Conservation (phyloP, 768 basidiomycete genomes). For the Podaxis sp. region DNA sequence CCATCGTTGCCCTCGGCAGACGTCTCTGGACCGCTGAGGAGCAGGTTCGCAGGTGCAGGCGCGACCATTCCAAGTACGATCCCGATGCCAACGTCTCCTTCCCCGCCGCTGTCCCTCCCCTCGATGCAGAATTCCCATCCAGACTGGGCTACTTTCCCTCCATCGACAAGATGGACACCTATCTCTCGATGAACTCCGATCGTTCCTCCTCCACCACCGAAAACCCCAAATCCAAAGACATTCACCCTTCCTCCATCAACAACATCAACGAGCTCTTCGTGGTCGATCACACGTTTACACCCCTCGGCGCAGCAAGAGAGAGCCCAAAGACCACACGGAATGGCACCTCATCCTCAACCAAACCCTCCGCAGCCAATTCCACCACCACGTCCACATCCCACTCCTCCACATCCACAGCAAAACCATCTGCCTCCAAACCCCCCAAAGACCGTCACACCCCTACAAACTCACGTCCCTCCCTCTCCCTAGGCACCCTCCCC, state of each 20-base stretch:
- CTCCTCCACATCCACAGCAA: not conserved
- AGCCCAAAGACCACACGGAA: not conserved
- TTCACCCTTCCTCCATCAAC: not conserved
- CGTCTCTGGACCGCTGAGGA: conserved; percentile 60
- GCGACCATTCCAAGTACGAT: conserved; percentile 5
- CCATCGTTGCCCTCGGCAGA: conserved; percentile 46
- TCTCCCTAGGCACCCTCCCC: conserved; percentile 23
- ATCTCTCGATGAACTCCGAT: not conserved
- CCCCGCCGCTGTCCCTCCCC: conserved; percentile 7
- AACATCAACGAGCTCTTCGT: conserved; percentile 12
- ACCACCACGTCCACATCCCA: not conserved
- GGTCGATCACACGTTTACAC: conserved; percentile 24
- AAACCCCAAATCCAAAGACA: not conserved
- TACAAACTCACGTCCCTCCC: conserved; percentile 23
- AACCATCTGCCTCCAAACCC: not conserved
- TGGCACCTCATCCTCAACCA: not conserved
- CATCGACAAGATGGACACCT: not conserved
- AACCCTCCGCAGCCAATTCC: too few relatives aligned
- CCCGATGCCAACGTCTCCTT: conserved; percentile 5
- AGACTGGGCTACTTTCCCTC: conserved; percentile 3
- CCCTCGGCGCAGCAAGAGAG: conserved; percentile 27
- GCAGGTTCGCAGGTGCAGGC: conserved; percentile 4
- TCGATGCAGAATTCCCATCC: conserved; percentile 1
- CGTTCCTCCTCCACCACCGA: not conserved
- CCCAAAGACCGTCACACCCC: not conserved